A percentile compares a stretch with the other conserved stretches of the same genome.
Evolutionary conservation across 2,329 filamentous ascomycete genomes (phyloP).

Genomic region (Microsporum audouinii): DNA sequence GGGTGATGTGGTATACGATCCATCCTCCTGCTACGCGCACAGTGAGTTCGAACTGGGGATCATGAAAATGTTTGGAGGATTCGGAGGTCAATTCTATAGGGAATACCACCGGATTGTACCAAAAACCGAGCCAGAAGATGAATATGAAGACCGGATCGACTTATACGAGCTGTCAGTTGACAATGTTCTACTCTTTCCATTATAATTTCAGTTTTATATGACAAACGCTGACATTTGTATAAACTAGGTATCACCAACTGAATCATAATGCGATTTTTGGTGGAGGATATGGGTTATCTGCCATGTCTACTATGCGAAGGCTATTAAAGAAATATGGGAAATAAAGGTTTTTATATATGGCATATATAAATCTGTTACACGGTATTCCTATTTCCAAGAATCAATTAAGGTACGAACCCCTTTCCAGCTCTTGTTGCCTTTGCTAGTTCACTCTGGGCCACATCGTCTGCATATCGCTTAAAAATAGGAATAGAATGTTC

Average conservation of each 20-base stretch:
- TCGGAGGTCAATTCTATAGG: constrained; percentile 56
- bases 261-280: constrained; percentile 85
- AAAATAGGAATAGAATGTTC: constrained; percentile 60
- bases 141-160: constrained; percentile 72
- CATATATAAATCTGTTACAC: too few species aligned
- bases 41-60: constrained; percentile 85
- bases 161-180: constrained; percentile 68
- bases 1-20: constrained; percentile 74
- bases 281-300: constrained; percentile 62
- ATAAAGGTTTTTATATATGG: constrained; percentile 20
- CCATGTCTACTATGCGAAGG: constrained; percentile 66
- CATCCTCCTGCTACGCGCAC: constrained; percentile 71
- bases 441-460: constrained; percentile 43
- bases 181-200: not conserved
- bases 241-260: constrained; percentile 65
- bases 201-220: not conserved
- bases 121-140: constrained; percentile 65
- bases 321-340: constrained; percentile 60
- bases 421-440: constrained; percentile 53
- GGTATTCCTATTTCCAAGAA: too few species aligned
- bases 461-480: constrained; percentile 54
- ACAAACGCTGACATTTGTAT: not conserved
- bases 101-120: constrained; percentile 67
- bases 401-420: constrained; percentile 31
- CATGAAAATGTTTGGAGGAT: constrained; percentile 94